A percentile compares a stretch with the other conserved stretches of the same genome.
phyloP scores from a whole-genome alignment of 257 asterid species.

The Anisodus acutangulus region DNA sequence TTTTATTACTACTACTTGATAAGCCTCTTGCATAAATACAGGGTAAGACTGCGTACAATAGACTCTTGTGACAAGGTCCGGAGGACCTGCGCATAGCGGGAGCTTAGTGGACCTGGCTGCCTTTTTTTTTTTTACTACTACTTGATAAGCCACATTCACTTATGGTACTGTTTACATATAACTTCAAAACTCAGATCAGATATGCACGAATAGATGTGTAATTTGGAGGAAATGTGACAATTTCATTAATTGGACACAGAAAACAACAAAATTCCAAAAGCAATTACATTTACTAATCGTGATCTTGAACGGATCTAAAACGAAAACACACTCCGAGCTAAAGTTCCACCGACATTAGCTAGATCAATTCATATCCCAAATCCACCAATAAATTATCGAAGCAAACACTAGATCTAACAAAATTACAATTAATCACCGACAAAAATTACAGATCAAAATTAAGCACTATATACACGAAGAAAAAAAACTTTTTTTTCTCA shows the following conservation, averaged over 20 bases:
- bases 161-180: neutral
- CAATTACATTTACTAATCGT: neutral
- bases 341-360: conserved; percentile 19
- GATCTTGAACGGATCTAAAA: neutral
- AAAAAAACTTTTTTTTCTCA: neutral
- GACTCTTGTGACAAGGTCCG: too few relatives aligned
- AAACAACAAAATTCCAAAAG: neutral
- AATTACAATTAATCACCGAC: neutral
- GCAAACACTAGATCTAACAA: conserved; percentile 11
- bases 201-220: neutral
- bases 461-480: neutral
- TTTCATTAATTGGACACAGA: neutral
- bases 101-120: too few relatives aligned
- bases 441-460: neutral
- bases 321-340: neutral
- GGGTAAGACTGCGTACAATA: too few relatives aligned
- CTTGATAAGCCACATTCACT: neutral
- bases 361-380: conserved; percentile 33
- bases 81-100: too few relatives aligned
- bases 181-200: neutral
- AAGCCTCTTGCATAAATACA: neutral
- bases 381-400: neutral
- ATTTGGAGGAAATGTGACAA: neutral
- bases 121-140: neutral
- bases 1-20: neutral